Conservation (phyloP, 2,329 filamentous ascomycete species). For the Penicillium concentricum region DNA sequence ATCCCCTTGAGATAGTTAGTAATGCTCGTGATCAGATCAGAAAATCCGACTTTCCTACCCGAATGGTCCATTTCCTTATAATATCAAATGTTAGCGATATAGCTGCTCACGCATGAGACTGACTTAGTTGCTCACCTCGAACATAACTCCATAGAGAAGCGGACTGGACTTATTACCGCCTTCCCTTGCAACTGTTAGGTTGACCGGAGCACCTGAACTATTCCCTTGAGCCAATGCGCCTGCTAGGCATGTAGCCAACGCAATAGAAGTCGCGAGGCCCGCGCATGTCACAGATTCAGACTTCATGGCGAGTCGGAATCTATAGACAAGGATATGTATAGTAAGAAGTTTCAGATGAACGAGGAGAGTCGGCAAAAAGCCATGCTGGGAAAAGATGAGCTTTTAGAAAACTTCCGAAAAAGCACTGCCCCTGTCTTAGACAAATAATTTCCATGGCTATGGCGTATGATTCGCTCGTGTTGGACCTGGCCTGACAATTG, state of each 20-base stretch:
- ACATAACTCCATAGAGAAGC: constrained; percentile 38
- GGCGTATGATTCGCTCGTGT: not conserved
- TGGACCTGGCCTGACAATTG: not conserved
- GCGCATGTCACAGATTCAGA: not conserved
- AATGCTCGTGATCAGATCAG: not conserved
- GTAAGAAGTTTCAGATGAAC: not conserved
- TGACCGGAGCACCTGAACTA: constrained; percentile 21
- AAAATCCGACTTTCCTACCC: constrained; percentile 12
- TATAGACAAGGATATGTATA: not conserved
- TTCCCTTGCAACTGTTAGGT: constrained; percentile 22
- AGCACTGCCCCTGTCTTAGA: not conserved
- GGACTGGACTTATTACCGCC: constrained; percentile 36
- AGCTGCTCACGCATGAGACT: not conserved
- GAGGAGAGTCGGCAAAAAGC: not conserved
- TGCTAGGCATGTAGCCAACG: not conserved
- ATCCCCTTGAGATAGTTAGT: constrained; percentile 21
- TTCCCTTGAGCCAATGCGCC: not conserved
- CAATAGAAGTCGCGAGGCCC: not conserved
- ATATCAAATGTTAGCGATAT: not conserved
- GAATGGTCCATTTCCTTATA: constrained; percentile 37
- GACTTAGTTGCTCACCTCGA: constrained; percentile 27
- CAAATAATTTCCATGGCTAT: not conserved
- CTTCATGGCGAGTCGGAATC: constrained; percentile 5
- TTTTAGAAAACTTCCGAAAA: not conserved
- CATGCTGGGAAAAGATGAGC: not conserved